Base-by-base conservation (phyloP, 352 stramenopile genomes). In the Globisporangium viniferum region DNA sequence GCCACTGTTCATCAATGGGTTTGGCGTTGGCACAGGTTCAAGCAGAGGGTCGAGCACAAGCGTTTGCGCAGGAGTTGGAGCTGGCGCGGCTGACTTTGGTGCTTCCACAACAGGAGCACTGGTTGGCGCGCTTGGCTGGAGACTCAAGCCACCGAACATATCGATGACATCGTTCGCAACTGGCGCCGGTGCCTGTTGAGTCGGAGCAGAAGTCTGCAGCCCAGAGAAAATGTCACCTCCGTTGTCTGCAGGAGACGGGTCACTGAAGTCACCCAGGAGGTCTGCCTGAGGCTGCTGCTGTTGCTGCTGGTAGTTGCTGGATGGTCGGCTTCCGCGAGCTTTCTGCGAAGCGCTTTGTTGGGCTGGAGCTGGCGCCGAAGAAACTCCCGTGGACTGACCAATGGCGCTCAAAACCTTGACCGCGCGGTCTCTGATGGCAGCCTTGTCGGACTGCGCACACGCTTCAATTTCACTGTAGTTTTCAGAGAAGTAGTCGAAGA, bases 401-500 rank as follows among this genome's bases (percentile, higher is more conserved):
- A 95, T 56, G 6, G 79, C 60, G 59, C 78, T 82, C 63, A 95
- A 49, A 29, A 95, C 80, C 70, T 94, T 93, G 7, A 92, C 68
- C 6, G 88, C 88, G 58, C 88, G 86, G 58, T 95, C 88, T 9
- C 83, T 79, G 33, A 95, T 76, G 9, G 86, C 86, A 20, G 80
- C 76, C 73, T 95, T 95, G 53, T 95, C 88, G 29, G 84, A 92
- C 49, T 83, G 83, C 0, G 77, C 62, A 41, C 85, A 93, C n/a
- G 71, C 59, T 53, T 95, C 84, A 33, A 95, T 91, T 70, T 94
- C 87, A 33, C 77, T 72, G 15, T 69, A 83, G 70, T 92, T 94
- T 62, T 96, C 89, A 15, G 81, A 67, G 58, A 96, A 96, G 70
- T 96, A 96, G 41, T 92, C 89, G 56, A 81, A 78, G 62, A 93